Base-by-base conservation (phyloP, 2,329 filamentous ascomycete species). In the Alternaria postmessia region DNA sequence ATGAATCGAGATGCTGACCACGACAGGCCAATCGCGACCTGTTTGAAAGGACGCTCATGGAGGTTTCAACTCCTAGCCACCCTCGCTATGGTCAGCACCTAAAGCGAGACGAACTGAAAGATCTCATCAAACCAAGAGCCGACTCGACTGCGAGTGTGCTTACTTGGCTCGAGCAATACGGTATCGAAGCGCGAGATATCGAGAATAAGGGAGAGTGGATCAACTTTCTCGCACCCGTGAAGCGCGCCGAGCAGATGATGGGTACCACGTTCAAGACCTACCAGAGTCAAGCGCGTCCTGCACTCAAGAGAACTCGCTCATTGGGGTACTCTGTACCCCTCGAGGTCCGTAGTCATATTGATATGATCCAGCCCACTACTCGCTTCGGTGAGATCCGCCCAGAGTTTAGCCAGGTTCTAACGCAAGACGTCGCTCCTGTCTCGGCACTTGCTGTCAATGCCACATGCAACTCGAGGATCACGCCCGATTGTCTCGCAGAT, bases 341-440 rank as follows among this genome's bases (percentile, higher is more conserved):
- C 51, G 75, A 82, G 0, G 75, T 91, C 7, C 81, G 82, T 53
- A 68, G 79, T 43, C 81, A 87, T 67, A 82, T 91, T 58, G 85
- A 86, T 59, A 82, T 89, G 70, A 86, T 91, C 49, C 87, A 90
- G 73, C 88, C 88, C 1, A 90, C 88, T 0, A 90, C 86, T 4
- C 82, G 85, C 39, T 91, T 90, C 59, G 85, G 85, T 18, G 79
- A 83, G 56, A 80, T 85, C 22, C 75, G 73, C 30, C 66, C 82
- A 2, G 81, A 85, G 57, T 71, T 67, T 44, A 80, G 73, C 26
- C 75, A 75, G 7, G 71, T 80, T 12, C 57, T 75, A 20, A 70
- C 73, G 32, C 64, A 75, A 43, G 68, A 75, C 51, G 62, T 62
- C 3, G 63, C 67, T 8, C 64, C 65, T 8, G 62, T 74, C 18